phyloP scores from a whole-genome alignment of 2,329 filamentous ascomycete genomes.

The Nemania serpens region DNA sequence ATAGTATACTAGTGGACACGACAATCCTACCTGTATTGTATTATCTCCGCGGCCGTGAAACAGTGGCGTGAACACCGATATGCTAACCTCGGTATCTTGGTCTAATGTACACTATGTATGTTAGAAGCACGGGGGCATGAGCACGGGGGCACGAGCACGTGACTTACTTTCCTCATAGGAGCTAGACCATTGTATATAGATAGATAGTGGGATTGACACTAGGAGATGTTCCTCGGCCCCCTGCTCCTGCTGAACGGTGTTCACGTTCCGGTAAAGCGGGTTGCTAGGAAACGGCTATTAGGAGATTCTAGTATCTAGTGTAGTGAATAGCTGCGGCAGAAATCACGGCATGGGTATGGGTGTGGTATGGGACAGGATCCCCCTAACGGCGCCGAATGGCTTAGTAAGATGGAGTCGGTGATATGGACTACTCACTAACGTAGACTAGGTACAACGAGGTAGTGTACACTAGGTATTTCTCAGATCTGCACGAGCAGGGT shows the following conservation, averaged over 20 bases:
- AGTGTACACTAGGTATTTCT: too few relatives aligned
- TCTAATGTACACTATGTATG: neutral
- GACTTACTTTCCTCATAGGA: neutral
- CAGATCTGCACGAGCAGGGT: constrained; percentile 6
- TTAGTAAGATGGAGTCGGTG: neutral
- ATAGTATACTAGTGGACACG: too few relatives aligned
- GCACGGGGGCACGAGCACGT: neutral
- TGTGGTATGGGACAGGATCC: neutral
- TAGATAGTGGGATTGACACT: too few relatives aligned
- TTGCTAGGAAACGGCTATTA: too few relatives aligned
- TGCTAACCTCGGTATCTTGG: neutral
- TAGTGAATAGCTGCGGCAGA: neutral
- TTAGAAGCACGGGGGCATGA: neutral
- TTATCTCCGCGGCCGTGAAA: neutral
- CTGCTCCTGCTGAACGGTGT: constrained; percentile 8
- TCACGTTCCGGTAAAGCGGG: too few relatives aligned
- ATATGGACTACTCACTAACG: too few relatives aligned
- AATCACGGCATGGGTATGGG: constrained; percentile 9
- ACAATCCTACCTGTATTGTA: neutral
- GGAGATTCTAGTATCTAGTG: neutral
- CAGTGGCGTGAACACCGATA: neutral
- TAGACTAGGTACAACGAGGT: too few relatives aligned
- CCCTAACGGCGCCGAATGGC: neutral
- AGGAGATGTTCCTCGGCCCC: neutral
- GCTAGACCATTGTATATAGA: neutral